Evolutionary conservation across 2,329 filamentous ascomycete genomes (phyloP).

Genomic region (Aspergillus sojae): DNA sequence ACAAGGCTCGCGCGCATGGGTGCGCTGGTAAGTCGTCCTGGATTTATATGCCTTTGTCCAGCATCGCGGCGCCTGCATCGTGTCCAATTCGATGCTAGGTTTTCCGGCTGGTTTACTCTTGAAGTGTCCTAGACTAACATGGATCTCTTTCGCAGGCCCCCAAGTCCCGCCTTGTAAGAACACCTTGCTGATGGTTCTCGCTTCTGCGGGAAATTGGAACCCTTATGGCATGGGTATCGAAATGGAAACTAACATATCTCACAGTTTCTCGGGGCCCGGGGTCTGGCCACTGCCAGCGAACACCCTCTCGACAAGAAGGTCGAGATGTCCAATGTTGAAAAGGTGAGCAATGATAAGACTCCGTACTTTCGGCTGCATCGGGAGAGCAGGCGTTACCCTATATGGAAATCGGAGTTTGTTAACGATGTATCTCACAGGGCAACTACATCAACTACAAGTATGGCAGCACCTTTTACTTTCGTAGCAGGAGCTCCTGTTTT

Average conservation of each 20-base stretch:
- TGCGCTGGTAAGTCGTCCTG: slow-evolving; percentile 47
- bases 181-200: neutral
- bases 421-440: slow-evolving; percentile 47
- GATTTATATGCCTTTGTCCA: slow-evolving; percentile 9
- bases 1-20: slow-evolving; percentile 50
- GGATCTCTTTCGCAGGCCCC: slow-evolving; percentile 37
- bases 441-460: slow-evolving; percentile 97
- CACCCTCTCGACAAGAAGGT: slow-evolving; percentile 92
- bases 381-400: slow-evolving; percentile 17
- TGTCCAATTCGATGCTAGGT: slow-evolving; percentile 14
- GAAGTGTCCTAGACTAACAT: slow-evolving; percentile 23
- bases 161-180: slow-evolving; percentile 50
- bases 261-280: slow-evolving; percentile 65
- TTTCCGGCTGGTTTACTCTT: neutral
- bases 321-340: slow-evolving; percentile 95
- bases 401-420: slow-evolving; percentile 24
- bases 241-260: slow-evolving; percentile 33
- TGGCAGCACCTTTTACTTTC: slow-evolving; percentile 20
- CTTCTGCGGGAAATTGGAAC: neutral
- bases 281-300: slow-evolving; percentile 84
- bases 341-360: slow-evolving; percentile 48
- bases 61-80: slow-evolving; percentile 8
- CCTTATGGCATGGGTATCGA: neutral
- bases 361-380: slow-evolving; percentile 25
- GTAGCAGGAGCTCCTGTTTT: neutral